Evolutionary conservation across 1,284 basidiomycete genomes (phyloP), one percentile per base, ranked within the genome.

Genomic region (Puccinia novopanici): DNA sequence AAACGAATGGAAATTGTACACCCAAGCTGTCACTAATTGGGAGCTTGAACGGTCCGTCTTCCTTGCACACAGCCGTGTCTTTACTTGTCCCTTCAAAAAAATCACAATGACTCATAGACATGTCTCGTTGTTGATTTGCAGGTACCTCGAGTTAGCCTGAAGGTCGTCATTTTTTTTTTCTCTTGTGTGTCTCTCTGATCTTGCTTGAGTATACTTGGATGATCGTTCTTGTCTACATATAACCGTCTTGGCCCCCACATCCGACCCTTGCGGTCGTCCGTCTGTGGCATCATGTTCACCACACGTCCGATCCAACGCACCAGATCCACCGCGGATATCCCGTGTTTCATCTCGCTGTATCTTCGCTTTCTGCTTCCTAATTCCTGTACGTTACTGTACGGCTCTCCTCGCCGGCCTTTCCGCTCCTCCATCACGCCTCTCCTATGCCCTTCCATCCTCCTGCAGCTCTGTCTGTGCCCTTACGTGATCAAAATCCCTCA

Each of bases 1-100:
- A 37, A 71, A 74, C 48, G 78, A 80, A 67, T 80, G 78, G 78
- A 80, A 80, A 45, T 48, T 74, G 19, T 80, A 74, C 45, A 74
- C 57, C 2, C 71, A 74, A 37, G 70, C 78, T 27, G 78, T 80
- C 34, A 80, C 78, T 34, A 80, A 80, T 57, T 80, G 78, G 78
- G 78, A 80, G 40, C 19, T 74, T 15, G 78, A 80, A 74, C 68
- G 78, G 78, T 74, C 22, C 19, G 70, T 74, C 30, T 27, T 45
- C 55, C 50, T 22, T 40, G 3, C 30, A 34, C 34, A 4, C 34
- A 34, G 30, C 27, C 30, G 19, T 13, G 9, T 4, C 50, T n/a
- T n/a, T 54, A 19, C 5, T 54, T 54, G 52, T 19, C 22, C 52
- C 8, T 54, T n/a, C 50, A 52, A 52, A 22, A 17, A 54, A 54